Evolutionary conservation across 2,329 filamentous ascomycete genomes (phyloP).

Genomic region (Aspergillus piperis): DNA sequence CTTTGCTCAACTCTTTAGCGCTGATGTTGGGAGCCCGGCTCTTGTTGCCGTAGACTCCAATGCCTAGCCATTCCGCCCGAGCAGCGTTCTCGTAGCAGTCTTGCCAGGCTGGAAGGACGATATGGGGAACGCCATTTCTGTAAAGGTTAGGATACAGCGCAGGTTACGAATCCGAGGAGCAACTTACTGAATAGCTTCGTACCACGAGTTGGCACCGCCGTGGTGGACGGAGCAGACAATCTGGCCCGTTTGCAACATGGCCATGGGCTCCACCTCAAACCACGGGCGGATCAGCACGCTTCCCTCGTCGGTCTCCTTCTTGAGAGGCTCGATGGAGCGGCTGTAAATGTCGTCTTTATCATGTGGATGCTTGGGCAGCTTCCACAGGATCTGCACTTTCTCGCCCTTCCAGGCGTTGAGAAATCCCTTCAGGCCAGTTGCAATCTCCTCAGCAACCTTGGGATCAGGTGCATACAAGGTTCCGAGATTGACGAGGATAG

Average conservation of each 20-base stretch:
- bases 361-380: constrained; percentile 32
- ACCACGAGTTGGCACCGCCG: constrained; percentile 51
- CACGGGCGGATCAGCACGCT: constrained; percentile 45
- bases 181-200: constrained; percentile 46
- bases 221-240: constrained; percentile 48
- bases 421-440: constrained; percentile 38
- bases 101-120: constrained; percentile 49
- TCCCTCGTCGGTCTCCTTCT: constrained; percentile 29
- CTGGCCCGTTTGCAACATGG: constrained; percentile 37
- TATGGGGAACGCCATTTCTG: constrained; percentile 47
- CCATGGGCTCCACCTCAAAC: constrained; percentile 45
- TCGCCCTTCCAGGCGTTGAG: constrained; percentile 32
- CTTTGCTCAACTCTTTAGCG: constrained; percentile 29
- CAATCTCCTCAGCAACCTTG: constrained; percentile 44
- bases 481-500: constrained; percentile 54
- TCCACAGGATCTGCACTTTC: constrained; percentile 43
- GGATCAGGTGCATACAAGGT: constrained; percentile 38
- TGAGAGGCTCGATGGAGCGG: constrained; percentile 25
- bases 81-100: constrained; percentile 49
- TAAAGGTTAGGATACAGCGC: not conserved
- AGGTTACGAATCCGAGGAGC: not conserved
- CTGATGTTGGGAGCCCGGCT: constrained; percentile 35
- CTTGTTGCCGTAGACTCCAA: constrained; percentile 44
- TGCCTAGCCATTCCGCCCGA: constrained; percentile 42
- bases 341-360: constrained; percentile 23